Evolutionary conservation across 345 rosid genomes (phyloP).

Genomic region (Excoecaria cochinchinensis): DNA sequence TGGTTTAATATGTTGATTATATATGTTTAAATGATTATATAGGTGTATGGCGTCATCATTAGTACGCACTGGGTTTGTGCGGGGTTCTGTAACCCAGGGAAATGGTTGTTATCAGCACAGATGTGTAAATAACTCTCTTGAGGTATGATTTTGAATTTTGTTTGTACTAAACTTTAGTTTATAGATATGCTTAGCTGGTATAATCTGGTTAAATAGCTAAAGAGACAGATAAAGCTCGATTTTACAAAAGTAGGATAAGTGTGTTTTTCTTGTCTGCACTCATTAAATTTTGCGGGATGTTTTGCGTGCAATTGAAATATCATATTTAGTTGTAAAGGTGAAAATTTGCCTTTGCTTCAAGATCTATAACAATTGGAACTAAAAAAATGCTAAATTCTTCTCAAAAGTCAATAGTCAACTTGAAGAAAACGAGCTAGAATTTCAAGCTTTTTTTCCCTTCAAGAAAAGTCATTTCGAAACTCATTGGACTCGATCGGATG

Average conservation of each 20-base stretch:
- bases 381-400: not conserved
- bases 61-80: conserved; percentile 92
- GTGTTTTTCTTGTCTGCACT: not conserved
- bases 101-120: conserved; percentile 98
- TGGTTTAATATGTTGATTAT: conserved; percentile 23
- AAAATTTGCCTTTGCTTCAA: not conserved
- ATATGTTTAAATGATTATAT: conserved; percentile 20
- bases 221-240: not conserved
- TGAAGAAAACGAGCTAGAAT: not conserved
- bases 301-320: not conserved
- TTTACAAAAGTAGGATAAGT: not conserved
- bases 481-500: not conserved
- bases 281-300: not conserved
- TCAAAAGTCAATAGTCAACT: not conserved
- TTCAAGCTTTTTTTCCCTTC: not conserved
- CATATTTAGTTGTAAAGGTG: not conserved
- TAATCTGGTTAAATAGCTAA: not conserved
- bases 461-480: not conserved
- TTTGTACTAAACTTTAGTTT: not conserved
- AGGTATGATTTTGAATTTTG: conserved; percentile 49
- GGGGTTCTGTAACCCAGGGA: conserved; percentile 89
- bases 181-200: not conserved
- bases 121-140: conserved; percentile 74
- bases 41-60: conserved; percentile 99
- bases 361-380: not conserved